Evolutionary conservation across 345 rosid species (phyloP).

Genomic region (Psidium friedrichsthalianum): DNA sequence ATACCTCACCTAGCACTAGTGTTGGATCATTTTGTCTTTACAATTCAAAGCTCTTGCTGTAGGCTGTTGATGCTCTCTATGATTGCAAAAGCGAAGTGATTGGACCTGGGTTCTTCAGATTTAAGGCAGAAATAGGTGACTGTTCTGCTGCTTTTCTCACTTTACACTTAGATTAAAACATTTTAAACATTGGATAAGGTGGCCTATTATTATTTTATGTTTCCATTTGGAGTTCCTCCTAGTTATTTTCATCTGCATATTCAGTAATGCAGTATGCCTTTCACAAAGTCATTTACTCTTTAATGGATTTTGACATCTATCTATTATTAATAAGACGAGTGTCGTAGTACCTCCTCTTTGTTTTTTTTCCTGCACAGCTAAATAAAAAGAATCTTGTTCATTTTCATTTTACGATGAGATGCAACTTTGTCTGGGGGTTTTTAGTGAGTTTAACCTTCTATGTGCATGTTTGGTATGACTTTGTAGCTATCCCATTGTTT

Average conservation of each 20-base stretch:
- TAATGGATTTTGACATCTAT: neutral
- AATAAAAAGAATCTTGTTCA: neutral
- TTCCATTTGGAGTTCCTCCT: neutral
- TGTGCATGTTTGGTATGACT: neutral
- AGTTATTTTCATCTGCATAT: neutral
- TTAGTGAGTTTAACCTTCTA: neutral
- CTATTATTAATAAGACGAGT: neutral
- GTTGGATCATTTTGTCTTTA: neutral
- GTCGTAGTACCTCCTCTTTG: neutral
- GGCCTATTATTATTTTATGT: neutral
- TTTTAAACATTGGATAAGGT: neutral
- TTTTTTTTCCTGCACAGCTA: neutral
- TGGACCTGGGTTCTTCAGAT: conserved; percentile 97
- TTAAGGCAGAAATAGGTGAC: conserved; percentile 95
- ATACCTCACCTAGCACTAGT: neutral
- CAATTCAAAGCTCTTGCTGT: conserved; percentile 4
- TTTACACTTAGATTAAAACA: neutral
- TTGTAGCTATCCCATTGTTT: neutral
- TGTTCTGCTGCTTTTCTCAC: conserved; percentile 4
- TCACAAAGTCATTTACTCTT: neutral
- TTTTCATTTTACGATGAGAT: neutral
- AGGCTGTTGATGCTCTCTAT: conserved; percentile 92
- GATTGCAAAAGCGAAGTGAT: conserved; percentile 99
- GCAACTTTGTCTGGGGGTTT: neutral
- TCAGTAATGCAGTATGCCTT: neutral